Evolutionary conservation across 2,329 filamentous ascomycete genomes (phyloP), one percentile per base, ranked within the genome.

Genomic region (Orbilia brochopaga): DNA sequence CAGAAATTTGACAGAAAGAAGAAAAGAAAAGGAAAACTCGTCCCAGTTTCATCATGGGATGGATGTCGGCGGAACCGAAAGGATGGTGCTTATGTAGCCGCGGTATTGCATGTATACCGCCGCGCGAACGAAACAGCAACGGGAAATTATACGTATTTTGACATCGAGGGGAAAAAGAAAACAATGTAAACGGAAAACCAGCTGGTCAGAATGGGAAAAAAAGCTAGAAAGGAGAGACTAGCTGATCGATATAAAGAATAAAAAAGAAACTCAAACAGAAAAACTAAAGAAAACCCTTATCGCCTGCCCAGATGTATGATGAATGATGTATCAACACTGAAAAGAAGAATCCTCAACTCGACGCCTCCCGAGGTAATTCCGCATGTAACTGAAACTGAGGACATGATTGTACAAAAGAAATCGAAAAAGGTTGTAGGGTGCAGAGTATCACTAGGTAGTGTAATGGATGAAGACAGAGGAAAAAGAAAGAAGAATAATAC

Each of bases 381-480:
- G 46, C 19, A 53, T 27, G 19, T 17, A 50, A 64, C 24, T 35
- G 40, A 51, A 51, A 23, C 44, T 13, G 53, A 55, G 73, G 53
- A 74, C 66, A 75, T 48, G 57, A 74, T 32, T 3, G 8, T 67
- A 74, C 57, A 75, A 57, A 75, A n/a, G 52, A 66, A 69, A 60
- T 50, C 42, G 50, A 21, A 30, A 60, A 55, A 51, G 37, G 27
- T 37, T 19, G n/a, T 21, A 19, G 44, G 11, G 40, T 40, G 52
- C 40, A 50, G 50, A 37, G 57, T 32, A 56, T 57, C 52, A 46
- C 27, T 54, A 40, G 44, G 51, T 50, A 27, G 23, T 51, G 27
- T 37, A 11, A 40, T 11, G 19, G 8, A 8, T 3, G 8, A 32
- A 50, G 21, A 27, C 5, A 48, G 51, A 61, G 69, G 15, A 23